A percentile compares a stretch with the other conserved stretches of the same genome.
phyloP scores from a whole-genome alignment of 164 flowering plant species.

The Liriodendron chinense region DNA sequence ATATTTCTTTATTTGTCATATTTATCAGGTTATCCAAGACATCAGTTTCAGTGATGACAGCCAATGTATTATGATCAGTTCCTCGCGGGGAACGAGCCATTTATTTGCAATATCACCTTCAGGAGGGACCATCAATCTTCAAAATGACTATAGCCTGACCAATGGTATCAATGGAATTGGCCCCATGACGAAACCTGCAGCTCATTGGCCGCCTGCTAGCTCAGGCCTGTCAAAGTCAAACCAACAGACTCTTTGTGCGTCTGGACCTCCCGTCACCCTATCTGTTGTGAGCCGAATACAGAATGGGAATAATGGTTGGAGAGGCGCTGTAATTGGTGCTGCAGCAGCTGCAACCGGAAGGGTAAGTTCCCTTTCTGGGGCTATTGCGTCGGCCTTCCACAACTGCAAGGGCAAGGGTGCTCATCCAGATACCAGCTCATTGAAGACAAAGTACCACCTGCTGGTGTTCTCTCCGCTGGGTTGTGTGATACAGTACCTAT shows the following conservation, averaged over 20 bases:
- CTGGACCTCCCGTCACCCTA: slow-evolving; percentile 62
- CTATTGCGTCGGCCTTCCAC: slow-evolving; percentile 66
- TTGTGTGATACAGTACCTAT: slow-evolving; percentile 57
- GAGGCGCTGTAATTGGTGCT: slow-evolving; percentile 65
- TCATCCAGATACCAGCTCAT: slow-evolving; percentile 17
- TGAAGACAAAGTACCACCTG: slow-evolving; percentile 45
- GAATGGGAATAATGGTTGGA: slow-evolving; percentile 73
- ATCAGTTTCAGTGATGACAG: slow-evolving; percentile 80
- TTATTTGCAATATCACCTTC: slow-evolving; percentile 64
- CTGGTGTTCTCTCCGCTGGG: slow-evolving; percentile 77
- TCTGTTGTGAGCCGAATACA: slow-evolving; percentile 67
- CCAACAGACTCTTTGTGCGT: slow-evolving; percentile 34
- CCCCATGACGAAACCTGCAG: slow-evolving; percentile 21
- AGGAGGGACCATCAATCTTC: slow-evolving; percentile 42
- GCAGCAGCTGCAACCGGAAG: slow-evolving; percentile 79
- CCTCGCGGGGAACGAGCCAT: slow-evolving; percentile 86
- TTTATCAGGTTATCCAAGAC: slow-evolving; percentile 71
- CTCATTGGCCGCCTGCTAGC: slow-evolving; percentile 33
- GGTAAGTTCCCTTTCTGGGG: slow-evolving; percentile 46
- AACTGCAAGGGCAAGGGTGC: slow-evolving; percentile 37
- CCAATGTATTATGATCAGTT: slow-evolving; percentile 75
- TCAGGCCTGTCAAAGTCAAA: slow-evolving; percentile 26
- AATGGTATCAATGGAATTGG: slow-evolving; percentile 23
- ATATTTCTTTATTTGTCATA: not conserved
- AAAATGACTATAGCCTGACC: slow-evolving; percentile 22